Conservation (phyloP, 1,284 basidiomycete species). For the Entoloma clypeatum region DNA sequence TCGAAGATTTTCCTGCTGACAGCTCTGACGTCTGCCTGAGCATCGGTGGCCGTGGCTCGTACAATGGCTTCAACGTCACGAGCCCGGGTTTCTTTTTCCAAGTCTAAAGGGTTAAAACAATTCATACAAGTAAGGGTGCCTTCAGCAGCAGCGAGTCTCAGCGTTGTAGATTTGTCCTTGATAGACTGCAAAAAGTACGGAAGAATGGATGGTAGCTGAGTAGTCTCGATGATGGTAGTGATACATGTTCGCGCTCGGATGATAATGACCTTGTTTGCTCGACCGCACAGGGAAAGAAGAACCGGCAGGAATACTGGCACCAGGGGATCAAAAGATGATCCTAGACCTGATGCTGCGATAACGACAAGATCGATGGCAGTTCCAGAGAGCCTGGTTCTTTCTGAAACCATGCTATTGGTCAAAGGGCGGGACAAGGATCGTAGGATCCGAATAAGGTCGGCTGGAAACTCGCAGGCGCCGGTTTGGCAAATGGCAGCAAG, state of each 20-base stretch:
- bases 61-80: constrained; percentile 71
- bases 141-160: constrained; percentile 64
- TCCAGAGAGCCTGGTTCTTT: constrained; percentile 75
- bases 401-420: constrained; percentile 63
- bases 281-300: constrained; percentile 63
- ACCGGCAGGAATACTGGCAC: constrained; percentile 65
- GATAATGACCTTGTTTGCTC: constrained; percentile 81
- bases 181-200: constrained; percentile 57
- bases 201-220: constrained; percentile 66
- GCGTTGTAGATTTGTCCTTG: constrained; percentile 66
- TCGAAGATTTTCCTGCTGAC: constrained; percentile 68
- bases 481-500: constrained; percentile 57
- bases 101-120: constrained; percentile 69
- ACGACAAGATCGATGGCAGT: constrained; percentile 64
- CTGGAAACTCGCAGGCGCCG: constrained; percentile 52
- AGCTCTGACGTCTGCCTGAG: constrained; percentile 74
- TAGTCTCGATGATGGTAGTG: constrained; percentile 58
- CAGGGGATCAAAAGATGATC: constrained; percentile 64
- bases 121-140: constrained; percentile 64
- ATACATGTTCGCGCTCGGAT: constrained; percentile 62
- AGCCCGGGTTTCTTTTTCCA: constrained; percentile 62
- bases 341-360: constrained; percentile 53
- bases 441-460: constrained; percentile 52
- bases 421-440: constrained; percentile 57
- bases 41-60: constrained; percentile 62